phyloP scores from a whole-genome alignment of 345 rosid species.

The Populus simonii region DNA sequence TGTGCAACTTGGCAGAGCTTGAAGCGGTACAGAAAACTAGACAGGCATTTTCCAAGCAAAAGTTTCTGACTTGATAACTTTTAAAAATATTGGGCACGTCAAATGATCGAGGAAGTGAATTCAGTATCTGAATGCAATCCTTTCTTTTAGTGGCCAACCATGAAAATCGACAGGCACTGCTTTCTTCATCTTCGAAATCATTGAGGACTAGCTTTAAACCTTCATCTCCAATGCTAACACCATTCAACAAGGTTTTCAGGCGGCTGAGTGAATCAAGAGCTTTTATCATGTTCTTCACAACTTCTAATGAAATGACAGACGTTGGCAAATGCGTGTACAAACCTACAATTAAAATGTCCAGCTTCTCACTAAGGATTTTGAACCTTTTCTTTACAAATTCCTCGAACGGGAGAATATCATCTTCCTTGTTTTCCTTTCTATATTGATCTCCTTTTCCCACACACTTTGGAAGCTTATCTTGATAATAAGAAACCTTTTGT shows the following conservation, averaged over 20 bases:
- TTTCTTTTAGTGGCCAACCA: neutral
- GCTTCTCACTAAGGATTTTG: neutral
- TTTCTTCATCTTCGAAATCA: neutral
- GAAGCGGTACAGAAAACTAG: constrained; percentile 48
- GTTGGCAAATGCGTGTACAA: constrained; percentile 6
- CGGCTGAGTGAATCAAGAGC: neutral
- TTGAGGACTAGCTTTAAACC: neutral
- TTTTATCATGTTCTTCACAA: neutral
- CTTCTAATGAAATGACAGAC: neutral
- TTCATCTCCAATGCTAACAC: neutral
- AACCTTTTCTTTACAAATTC: constrained; percentile 4
- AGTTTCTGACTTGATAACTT: neutral
- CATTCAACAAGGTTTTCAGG: neutral
- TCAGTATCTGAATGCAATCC: constrained; percentile 6
- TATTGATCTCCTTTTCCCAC: neutral
- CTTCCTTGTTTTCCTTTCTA: neutral
- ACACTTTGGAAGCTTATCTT: neutral
- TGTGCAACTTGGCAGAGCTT: constrained; percentile 34
- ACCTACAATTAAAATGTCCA: neutral
- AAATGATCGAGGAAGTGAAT: constrained; percentile 8
- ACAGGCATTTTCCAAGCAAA: constrained; percentile 35
- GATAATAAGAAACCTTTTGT: neutral
- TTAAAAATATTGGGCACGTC: neutral
- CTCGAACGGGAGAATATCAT: neutral
- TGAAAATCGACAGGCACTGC: neutral